A percentile compares a stretch with the other conserved stretches of the same genome.
phyloP scores from a whole-genome alignment of 495 filamentous ascomycete genomes.

The Achaetomiella virescens region DNA sequence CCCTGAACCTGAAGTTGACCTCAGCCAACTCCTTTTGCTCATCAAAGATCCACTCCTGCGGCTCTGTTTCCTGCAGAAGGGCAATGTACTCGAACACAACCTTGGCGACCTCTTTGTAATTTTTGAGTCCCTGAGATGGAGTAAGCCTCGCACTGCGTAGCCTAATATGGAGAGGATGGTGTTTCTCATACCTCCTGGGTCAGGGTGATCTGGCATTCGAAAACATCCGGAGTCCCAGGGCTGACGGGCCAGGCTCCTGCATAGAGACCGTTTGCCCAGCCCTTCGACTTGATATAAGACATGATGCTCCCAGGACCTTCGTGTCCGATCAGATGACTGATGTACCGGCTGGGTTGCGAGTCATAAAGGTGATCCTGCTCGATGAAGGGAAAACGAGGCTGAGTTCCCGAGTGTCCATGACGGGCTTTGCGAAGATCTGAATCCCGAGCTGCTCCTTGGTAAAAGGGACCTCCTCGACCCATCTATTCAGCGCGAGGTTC shows the following conservation, averaged over 20 bases:
- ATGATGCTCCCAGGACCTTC: constrained; percentile 96
- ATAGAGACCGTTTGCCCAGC: constrained; percentile 85
- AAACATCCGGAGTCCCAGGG: constrained; percentile 73
- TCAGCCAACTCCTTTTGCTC: constrained; percentile 85
- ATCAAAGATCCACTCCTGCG: constrained; percentile 87
- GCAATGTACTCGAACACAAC: constrained; percentile 91
- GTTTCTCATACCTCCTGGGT: constrained; percentile 63
- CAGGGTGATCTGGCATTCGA: constrained; percentile 70
- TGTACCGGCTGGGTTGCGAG: constrained; percentile 80
- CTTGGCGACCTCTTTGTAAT: constrained; percentile 84
- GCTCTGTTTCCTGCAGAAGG: constrained; percentile 71
- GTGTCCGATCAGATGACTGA: constrained; percentile 91
- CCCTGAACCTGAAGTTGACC: constrained; percentile 89
- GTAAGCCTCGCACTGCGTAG: constrained; percentile 5
- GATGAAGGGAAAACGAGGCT: constrained; percentile 84
- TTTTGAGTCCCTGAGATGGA: constrained; percentile 47
- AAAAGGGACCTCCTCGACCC: constrained; percentile 68
- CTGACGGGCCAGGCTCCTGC: constrained; percentile 73
- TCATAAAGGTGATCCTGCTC: constrained; percentile 83
- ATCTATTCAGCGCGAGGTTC: constrained; percentile 70
- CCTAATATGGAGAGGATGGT: background rate
- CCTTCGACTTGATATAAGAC: constrained; percentile 88
- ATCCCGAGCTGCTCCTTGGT: constrained; percentile 62
- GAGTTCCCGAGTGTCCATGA: constrained; percentile 84
- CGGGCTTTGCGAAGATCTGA: constrained; percentile 89